Base-by-base conservation (phyloP, 345 rosid genomes). In the Barbarea vulgaris region DNA sequence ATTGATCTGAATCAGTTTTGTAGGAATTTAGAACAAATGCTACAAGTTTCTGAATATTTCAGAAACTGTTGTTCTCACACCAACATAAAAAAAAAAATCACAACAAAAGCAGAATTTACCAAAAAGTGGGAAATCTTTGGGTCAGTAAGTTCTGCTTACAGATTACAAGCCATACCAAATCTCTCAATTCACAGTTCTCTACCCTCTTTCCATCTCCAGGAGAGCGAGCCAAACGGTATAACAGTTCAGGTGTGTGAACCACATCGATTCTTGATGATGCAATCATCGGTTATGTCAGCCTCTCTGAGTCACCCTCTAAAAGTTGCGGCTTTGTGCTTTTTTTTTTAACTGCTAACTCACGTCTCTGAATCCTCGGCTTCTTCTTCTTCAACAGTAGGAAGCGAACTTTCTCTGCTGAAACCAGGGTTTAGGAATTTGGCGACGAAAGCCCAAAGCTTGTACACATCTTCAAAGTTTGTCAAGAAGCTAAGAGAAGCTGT, bases 401-500 rank as follows among this genome's bases (percentile, higher is more conserved):
- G 91, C 31, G 82, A 78, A 34, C 90, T 91, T 73, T 90, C 96
- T 54, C 82, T 77, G 69, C 91, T 76, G 64, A 88, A 91, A 37
- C 81, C 46, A 0, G 97, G 91, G 82, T 90, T 83, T 34, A 94
- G 84, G 78, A 94, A 94, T 87, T 89, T 94, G 18, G 93, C 89
- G 4, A 90, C 88, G 42, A 94, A 94, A 34, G 81, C 86, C 99
- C 97, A 94, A 75, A 94, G 75, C 82, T 89, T 90, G 81, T 94
- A 94, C 24, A 94, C 97, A 80, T 94, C 99, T 76, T 92, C 97
- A 73, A 94, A 94, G 83, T 94, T 90, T 27, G 97, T 90, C 78
- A 94, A 83, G 77, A 94, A 94, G 67, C 97, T 85, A 0, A 94
- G 89, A 50, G 99, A 94, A 53, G 97, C 97, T 13, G 99, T 92